Base-by-base conservation (phyloP, 2,329 filamentous ascomycete species). In the Arthrobotrys iridis region DNA sequence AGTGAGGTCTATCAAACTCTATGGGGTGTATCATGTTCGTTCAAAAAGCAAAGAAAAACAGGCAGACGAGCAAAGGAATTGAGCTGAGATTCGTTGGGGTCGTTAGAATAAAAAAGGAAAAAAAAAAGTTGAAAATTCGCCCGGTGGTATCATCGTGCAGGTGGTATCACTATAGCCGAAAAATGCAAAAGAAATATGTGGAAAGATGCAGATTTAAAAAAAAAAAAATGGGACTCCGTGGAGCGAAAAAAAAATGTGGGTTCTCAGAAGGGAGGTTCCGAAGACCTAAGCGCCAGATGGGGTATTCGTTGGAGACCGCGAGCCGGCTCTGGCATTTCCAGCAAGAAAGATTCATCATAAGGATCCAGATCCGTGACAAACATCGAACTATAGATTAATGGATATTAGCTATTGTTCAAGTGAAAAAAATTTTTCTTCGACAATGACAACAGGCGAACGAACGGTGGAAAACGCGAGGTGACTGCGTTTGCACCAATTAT, bases 361-460 rank as follows among this genome's bases (percentile, higher is more conserved):
- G 70, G 70, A 60, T 74, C 70, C 70, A 74, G 70, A 74, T 74
- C 70, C 52, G 70, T 74, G 62, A 74, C 70, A 63, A 74, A 74
- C 70, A 74, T 74, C 26, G 70, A 74, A 3, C 70, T 74, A 24
- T 46, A 33, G 11, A 48, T 11, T 60, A 40, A 46, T 40, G 57
- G 8, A 35, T 40, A 50, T 37, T 73, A 73, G 68, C 60, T 8
- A 60, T 63, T 71, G 58, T 33, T 20, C 37, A 37, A 48, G 28
- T 46, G 18, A 50, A 73, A 57, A 65, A 72, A 48, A 48, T 59
- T 68, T 65, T 50, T 55, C 18, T 62, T 48, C 18, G 41, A 41
- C 40, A 70, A 59, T 59, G 55, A 59, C 55, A 59, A 43, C 55
- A 57, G 20, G n/a, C 24, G 40, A 8, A 50, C 24, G 18, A 35